Percentiles rank a stretch among this genome's conserved stretches.
Conservation (phyloP, 768 basidiomycete species). For the Hygrophorus pudorinus region DNA sequence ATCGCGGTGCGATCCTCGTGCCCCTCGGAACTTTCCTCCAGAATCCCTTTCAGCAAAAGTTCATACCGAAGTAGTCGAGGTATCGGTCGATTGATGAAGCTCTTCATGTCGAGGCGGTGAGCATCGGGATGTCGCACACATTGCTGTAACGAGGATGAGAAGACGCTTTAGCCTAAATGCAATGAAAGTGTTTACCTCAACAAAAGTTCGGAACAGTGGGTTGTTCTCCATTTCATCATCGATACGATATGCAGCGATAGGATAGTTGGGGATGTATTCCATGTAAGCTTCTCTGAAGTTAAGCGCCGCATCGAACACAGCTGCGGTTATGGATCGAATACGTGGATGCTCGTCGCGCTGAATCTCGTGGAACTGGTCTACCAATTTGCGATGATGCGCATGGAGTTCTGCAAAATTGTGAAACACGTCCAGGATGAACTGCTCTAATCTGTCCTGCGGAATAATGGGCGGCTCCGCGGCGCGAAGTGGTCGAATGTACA, state of each 20-base stretch:
- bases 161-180: constrained; percentile 12
- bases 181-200: constrained; percentile 46
- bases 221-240: constrained; percentile 85
- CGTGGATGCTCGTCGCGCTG: constrained; percentile 82
- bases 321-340: constrained; percentile 72
- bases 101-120: constrained; percentile 83
- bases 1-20: constrained; percentile 74
- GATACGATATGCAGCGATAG: constrained; percentile 80
- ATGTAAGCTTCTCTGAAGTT: constrained; percentile 91
- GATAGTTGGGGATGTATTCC: constrained; percentile 90
- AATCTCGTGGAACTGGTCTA: constrained; percentile 75
- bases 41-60: constrained; percentile 69
- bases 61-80: constrained; percentile 85
- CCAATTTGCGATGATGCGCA: constrained; percentile 62
- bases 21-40: constrained; percentile 60
- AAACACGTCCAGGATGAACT: constrained; percentile 81
- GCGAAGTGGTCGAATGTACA: constrained; percentile 74
- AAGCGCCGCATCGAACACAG: constrained; percentile 80
- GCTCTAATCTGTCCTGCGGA: constrained; percentile 53
- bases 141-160: constrained; percentile 19
- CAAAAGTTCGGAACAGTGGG: constrained; percentile 66
- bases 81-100: constrained; percentile 87
- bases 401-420: constrained; percentile 77
- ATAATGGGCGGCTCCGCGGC: constrained; percentile 71
- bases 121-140: constrained; percentile 61